A percentile compares a stretch with the other conserved stretches of the same genome.
These are phyloP conservation scores for Ascochyta lentis DNA, from an alignment of 2,329 filamentous ascomycete species.

Conservation along the genomic window DNA sequence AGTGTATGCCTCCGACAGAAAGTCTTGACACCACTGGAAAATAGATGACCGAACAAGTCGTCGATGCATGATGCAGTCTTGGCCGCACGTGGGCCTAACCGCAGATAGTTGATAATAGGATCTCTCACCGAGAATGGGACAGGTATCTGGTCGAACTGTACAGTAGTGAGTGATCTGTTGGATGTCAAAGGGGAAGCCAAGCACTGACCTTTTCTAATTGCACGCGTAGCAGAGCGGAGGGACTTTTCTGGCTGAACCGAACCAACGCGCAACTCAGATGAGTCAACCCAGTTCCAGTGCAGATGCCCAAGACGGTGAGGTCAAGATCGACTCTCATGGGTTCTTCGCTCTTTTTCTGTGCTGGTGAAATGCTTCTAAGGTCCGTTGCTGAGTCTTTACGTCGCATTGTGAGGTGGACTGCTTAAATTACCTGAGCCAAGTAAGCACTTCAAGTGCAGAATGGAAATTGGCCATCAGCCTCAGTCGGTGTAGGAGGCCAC, in stretches of 20 bases:
- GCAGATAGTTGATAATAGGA: slow-evolving; percentile 64
- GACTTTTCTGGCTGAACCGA: slow-evolving; percentile 61
- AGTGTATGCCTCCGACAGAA: slow-evolving; percentile 58
- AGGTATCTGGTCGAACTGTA: slow-evolving; percentile 63
- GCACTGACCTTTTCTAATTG: slow-evolving; percentile 53
- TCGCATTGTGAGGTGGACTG: slow-evolving; percentile 10
- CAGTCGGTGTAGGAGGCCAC: background rate
- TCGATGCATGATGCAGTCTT: slow-evolving; percentile 64
- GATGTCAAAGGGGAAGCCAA: background rate
- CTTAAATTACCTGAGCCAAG: slow-evolving; percentile 14
- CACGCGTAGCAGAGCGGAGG: slow-evolving; percentile 62
- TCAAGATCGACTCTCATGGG: slow-evolving; percentile 47
- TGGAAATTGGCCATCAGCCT: background rate
- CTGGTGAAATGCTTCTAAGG: slow-evolving; percentile 1
- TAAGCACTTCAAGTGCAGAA: slow-evolving; percentile 1
- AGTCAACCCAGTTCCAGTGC: slow-evolving; percentile 62
- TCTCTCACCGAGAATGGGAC: slow-evolving; percentile 62
- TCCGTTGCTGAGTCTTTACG: slow-evolving; percentile 25
- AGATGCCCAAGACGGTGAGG: slow-evolving; percentile 62
- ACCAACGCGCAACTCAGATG: slow-evolving; percentile 66
- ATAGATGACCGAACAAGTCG: slow-evolving; percentile 63
- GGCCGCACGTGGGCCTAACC: slow-evolving; percentile 60
- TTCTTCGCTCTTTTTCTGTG: background rate
- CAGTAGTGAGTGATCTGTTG: background rate
- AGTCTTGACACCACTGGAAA: slow-evolving; percentile 59